phyloP scores from a whole-genome alignment of 2,329 filamentous ascomycete genomes.

The Colletotrichum coccodes region DNA sequence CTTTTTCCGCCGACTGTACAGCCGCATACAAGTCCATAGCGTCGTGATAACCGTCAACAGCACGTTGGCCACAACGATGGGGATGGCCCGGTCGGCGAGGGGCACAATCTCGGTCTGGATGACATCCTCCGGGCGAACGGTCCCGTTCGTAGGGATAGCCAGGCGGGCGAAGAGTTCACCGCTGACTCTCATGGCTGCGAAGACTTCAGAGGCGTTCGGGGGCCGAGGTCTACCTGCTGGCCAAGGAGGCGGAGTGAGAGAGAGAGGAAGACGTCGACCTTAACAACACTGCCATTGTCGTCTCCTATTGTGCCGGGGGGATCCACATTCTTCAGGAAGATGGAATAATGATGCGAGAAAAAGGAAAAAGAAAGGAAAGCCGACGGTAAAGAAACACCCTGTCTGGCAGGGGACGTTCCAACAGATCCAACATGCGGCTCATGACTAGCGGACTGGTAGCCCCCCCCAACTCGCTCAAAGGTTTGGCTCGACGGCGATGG shows the following conservation, averaged over 20 bases:
- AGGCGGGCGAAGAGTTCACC: background rate
- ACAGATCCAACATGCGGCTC: background rate
- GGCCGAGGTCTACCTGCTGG: background rate
- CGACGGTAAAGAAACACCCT: background rate
- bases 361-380: background rate
- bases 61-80: background rate
- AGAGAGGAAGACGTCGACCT: background rate
- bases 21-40: background rate
- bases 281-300: background rate
- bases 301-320: background rate
- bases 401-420: background rate
- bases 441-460: background rate
- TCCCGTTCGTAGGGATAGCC: background rate
- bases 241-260: background rate
- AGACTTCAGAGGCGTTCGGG: background rate
- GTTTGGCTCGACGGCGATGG: background rate
- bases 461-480: background rate
- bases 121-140: background rate
- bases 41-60: background rate
- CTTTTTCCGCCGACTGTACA: slow-evolving; percentile 1
- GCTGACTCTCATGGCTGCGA: background rate
- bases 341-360: background rate
- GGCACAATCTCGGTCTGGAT: slow-evolving; percentile 1
- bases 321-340: background rate
- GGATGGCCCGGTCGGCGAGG: background rate